A percentile compares a stretch with the other conserved stretches of the same genome.
phyloP scores from a whole-genome alignment of 1,139 yeast species.

The Nakaseomyces glabratus region DNA sequence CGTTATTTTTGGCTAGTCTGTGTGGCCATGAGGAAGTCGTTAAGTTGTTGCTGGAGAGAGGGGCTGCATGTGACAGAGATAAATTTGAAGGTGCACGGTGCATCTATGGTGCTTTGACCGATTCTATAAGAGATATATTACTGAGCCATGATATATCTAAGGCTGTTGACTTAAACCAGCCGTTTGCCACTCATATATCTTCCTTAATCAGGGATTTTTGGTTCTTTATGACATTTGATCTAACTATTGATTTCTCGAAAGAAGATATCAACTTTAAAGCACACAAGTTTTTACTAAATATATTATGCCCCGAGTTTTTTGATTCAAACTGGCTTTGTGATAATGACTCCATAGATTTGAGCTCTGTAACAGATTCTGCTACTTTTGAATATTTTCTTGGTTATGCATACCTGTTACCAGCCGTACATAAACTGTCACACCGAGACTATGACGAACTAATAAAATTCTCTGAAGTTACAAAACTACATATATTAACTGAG shows the following conservation, averaged over 20 bases:
- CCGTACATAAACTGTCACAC: conserved; percentile 31
- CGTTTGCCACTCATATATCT: conserved; percentile 64
- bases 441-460: conserved; percentile 30
- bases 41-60: conserved; percentile 47
- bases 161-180: conserved; percentile 59
- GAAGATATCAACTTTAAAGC: conserved; percentile 9
- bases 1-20: conserved; percentile 59
- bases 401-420: conserved; percentile 44
- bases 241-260: conserved; percentile 30
- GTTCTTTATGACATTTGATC: conserved; percentile 35
- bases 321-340: conserved; percentile 1
- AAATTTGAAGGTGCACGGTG: conserved; percentile 76
- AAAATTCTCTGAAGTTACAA: conserved; percentile 33
- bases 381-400: conserved; percentile 34
- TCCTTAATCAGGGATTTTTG: conserved; percentile 35
- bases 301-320: conserved; percentile 20
- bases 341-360: not conserved
- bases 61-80: conserved; percentile 72
- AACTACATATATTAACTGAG: conserved; percentile 34
- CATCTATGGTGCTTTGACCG: conserved; percentile 68
- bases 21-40: conserved; percentile 69
- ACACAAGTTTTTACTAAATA: conserved; percentile 36
- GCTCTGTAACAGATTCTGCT: conserved; percentile 27
- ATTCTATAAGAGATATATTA: conserved; percentile 49
- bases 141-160: conserved; percentile 58